These are phyloP conservation scores for Fusarium multiceps DNA, from an alignment of 2,329 filamentous ascomycete species.

Conservation along the genomic window DNA sequence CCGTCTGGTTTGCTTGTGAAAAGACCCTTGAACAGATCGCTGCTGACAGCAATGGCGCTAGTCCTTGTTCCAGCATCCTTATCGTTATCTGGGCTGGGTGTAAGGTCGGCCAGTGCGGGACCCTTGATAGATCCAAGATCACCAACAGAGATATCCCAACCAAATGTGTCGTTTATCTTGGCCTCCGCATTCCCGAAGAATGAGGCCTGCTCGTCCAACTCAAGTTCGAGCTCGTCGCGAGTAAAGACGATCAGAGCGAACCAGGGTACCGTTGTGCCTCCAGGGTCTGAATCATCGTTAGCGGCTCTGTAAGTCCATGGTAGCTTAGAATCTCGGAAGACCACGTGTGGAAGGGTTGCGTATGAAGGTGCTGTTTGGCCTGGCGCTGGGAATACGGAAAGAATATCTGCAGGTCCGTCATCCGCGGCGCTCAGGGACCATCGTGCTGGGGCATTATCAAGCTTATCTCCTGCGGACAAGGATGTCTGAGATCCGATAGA, in stretches of 20 bases:
- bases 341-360: not conserved
- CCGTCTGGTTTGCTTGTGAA: not conserved
- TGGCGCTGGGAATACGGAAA: not conserved
- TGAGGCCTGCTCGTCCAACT: fast-evolving
- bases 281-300: not conserved
- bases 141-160: not conserved
- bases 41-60: not conserved
- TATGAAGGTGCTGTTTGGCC: not conserved
- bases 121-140: not conserved
- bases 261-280: not conserved
- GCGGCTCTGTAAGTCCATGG: not conserved
- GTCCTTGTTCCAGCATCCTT: not conserved
- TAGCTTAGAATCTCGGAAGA: not conserved
- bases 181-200: fast-evolving
- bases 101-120: not conserved
- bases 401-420: not conserved
- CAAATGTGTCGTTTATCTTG: not conserved
- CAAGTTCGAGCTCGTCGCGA: not conserved
- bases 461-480: not conserved
- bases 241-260: not conserved
- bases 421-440: not conserved
- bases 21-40: not conserved
- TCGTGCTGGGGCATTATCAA: not conserved
- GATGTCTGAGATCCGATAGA: not conserved
- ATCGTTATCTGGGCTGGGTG: not conserved